Conservation (phyloP, 2,329 filamentous ascomycete species). For the Phialophora verrucosa region DNA sequence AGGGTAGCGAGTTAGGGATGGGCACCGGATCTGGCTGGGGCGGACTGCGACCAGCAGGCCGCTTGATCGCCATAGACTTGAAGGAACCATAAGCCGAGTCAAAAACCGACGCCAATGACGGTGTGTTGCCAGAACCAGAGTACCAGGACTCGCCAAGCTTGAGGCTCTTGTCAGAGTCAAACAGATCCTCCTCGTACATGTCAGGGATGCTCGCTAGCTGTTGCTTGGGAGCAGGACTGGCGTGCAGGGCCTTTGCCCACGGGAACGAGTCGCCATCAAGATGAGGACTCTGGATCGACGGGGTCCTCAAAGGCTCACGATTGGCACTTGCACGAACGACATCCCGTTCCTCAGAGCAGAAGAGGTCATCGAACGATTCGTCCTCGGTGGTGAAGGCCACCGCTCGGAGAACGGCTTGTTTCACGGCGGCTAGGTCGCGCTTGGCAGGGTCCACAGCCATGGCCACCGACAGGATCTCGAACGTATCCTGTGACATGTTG, state of each 20-base stretch:
- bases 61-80: conserved; percentile 68
- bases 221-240: conserved; percentile 72
- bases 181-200: conserved; percentile 82
- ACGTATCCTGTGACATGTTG: conserved; percentile 98
- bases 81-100: conserved; percentile 86
- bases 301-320: conserved; percentile 92
- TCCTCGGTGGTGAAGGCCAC: conserved; percentile 94
- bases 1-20: conserved; percentile 78
- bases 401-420: conserved; percentile 76
- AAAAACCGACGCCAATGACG: conserved; percentile 81
- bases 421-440: conserved; percentile 78
- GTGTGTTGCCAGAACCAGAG: conserved; percentile 74
- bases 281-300: conserved; percentile 87
- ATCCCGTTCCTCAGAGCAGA: conserved; percentile 81
- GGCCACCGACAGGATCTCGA: conserved; percentile 87
- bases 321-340: conserved; percentile 80
- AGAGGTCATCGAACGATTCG: conserved; percentile 83
- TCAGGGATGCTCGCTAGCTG: conserved; percentile 86
- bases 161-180: conserved; percentile 71
- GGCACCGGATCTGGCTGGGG: conserved; percentile 68
- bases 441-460: conserved; percentile 89
- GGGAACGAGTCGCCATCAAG: conserved; percentile 84
- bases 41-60: conserved; percentile 46
- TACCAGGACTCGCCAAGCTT: conserved; percentile 70
- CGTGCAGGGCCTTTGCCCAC: conserved; percentile 89